A percentile compares a stretch with the other conserved stretches of the same genome.
Conservation (phyloP, 495 filamentous ascomycete species). For the Aspergillus wentii region DNA sequence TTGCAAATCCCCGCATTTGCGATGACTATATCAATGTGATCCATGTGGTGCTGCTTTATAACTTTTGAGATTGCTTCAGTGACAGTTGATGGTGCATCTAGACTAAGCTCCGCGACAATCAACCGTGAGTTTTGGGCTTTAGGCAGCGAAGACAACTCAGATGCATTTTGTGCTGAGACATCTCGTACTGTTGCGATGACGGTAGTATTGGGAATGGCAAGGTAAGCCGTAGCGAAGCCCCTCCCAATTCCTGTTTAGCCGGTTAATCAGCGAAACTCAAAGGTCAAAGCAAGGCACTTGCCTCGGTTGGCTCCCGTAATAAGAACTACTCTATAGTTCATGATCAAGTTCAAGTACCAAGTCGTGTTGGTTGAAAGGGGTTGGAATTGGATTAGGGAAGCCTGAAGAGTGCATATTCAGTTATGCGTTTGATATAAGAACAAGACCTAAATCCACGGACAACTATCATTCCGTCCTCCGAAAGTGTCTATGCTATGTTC, state of each 20-base stretch:
- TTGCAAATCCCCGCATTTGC: slow-evolving; percentile 43
- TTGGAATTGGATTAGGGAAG: no score
- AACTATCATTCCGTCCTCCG: no score
- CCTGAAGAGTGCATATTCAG: no score
- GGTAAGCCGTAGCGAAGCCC: slow-evolving; percentile 28
- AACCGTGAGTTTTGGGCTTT: slow-evolving; percentile 23
- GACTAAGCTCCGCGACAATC: slow-evolving; percentile 31
- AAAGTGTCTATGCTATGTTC: no score
- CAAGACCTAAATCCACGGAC: no score
- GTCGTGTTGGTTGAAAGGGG: no score
- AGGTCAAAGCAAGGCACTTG: not conserved
- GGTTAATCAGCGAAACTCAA: not conserved
- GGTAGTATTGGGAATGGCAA: slow-evolving; percentile 33
- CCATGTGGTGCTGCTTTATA: slow-evolving; percentile 8
- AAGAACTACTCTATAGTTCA: slow-evolving; percentile 5
- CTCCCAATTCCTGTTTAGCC: slow-evolving; percentile 38
- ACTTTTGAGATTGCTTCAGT: slow-evolving; percentile 3
- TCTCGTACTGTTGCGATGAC: slow-evolving; percentile 43
- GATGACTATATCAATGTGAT: slow-evolving; percentile 41
- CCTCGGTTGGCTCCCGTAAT: slow-evolving; percentile 20
- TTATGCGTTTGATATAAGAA: no score
- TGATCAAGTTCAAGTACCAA: no score
- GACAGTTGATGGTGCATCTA: slow-evolving; percentile 20
- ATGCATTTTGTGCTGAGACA: slow-evolving; percentile 7
- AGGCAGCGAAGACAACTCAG: slow-evolving; percentile 16